Base-by-base conservation (phyloP, 345 rosid genomes). In the Crucihimalaya himalaica region DNA sequence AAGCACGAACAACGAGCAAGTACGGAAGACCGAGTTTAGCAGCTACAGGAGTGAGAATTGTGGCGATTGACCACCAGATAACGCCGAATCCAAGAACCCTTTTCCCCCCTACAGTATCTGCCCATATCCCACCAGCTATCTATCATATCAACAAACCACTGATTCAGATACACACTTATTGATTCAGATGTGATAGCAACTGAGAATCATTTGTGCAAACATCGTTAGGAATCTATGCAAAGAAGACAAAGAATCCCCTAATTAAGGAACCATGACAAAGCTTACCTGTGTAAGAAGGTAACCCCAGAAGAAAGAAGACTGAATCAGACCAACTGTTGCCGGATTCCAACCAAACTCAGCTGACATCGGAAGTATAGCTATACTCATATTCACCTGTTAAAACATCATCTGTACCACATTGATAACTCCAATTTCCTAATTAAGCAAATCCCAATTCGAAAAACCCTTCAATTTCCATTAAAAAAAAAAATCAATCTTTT, bases 341-440 rank as follows among this genome's bases (percentile, higher is more conserved):
- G 93, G 91, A 72, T 79, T 94, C 97, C 97, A 94, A 70, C 89
- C 84, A 74, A 6, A 87, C 80, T 94, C 96, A 2, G 95, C 91
- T n/a, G 96, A 88, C 96, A 91, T 91, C n/a, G 98, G 98, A 78
- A 94, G 98, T 84, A 94, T 91, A 0, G 95, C 98, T 54, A 94
- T 91, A 76, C 96, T 94, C 97, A 94, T 94, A 43, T 94, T 94
- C 70, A 94, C 97, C 98, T 91, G 88, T 76, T 47, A 73, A 84
- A 75, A 40, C 27, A 73, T 58, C 72, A 72, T 71, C 61, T 66
- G 42, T 25, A 64, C 67, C 18, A 55, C 59, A 72, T 72, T 66
- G 58, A 51, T 52, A 61, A 73, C 74, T 63, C 74, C 63, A 16
- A 25, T 65, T 11, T 34, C 62, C 52, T 27, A 71, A 21, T 14